Evolutionary conservation across 192 early-diverging fungal species (phyloP), one percentile per base, ranked within the genome.

Genomic region (Gonapodya sp.): DNA sequence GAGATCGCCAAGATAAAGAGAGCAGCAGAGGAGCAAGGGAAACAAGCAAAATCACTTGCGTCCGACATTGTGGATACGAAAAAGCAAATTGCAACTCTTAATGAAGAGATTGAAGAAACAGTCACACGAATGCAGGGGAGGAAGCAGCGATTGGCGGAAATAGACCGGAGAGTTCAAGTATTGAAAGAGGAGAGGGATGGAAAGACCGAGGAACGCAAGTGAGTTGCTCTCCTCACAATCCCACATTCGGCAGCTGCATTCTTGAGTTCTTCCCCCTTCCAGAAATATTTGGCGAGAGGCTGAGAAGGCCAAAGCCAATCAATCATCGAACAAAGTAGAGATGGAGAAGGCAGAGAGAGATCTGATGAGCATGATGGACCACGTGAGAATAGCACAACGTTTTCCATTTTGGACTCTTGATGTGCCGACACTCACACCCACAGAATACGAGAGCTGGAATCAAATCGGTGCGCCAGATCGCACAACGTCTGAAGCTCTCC

Each of bases 241-340:
- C n/a, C n/a, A n/a, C n/a, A n/a, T n/a, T n/a, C n/a, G n/a, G n/a
- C 8, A 64, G 46, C 8, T 64, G 46, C 8, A 16, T 24, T 24
- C 46, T 64, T 64, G 46, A 8, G 46, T 64, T 16, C 24, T 24
- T 64, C 24, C 8, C 8, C 46, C 46, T 64, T 64, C 24, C 46
- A 95, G 93, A 85, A 92, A 93, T 79, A 79, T 93, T 2, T 99
- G 97, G 97, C 91, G 95, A 81, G 93, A 95, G 80, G 96, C 97
- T 81, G 92, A 93, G 18, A 86, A 90, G 36, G 79, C 92, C 72
- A 92, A 92, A 79, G 89, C 91, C 0, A 87, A 89, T 32, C 72
- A 92, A 34, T 89, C 90, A 36, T 93, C 92, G 36, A 83, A 91
- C 36, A 89, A 92, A 64, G 92, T 95, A 72, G 94, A 96, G 81